These are phyloP conservation scores for Ophiostoma ulmi DNA, from an alignment of 2,329 filamentous ascomycete species.

Conservation along the genomic window DNA sequence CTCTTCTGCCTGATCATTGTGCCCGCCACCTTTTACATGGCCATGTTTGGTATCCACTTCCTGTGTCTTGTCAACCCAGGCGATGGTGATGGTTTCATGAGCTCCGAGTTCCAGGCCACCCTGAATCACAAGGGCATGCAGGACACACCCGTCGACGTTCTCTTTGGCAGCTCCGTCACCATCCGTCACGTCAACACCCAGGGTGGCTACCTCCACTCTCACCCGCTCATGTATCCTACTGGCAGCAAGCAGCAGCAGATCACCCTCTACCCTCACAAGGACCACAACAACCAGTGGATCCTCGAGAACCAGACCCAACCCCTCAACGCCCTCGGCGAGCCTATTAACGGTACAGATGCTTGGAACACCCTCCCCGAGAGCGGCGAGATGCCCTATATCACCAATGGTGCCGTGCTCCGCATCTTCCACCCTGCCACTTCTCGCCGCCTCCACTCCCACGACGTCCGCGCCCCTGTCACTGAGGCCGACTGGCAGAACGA, in stretches of 20 bases:
- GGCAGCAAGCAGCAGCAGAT: conserved; percentile 99
- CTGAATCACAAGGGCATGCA: conserved; percentile 96
- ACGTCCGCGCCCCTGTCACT: conserved; percentile 78
- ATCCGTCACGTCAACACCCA: conserved; percentile 96
- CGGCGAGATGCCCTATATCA: conserved; percentile 53
- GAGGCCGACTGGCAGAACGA: conserved; percentile 94
- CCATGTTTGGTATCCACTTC: conserved; percentile 97
- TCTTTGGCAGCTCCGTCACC: conserved; percentile 77
- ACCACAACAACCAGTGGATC: conserved; percentile 94
- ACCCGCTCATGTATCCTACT: conserved; percentile 93
- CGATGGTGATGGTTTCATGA: conserved; percentile 99
- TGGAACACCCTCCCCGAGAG: conserved; percentile 69
- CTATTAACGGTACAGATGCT: conserved; percentile 72
- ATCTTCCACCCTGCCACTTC: conserved; percentile 80
- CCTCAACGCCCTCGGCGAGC: conserved; percentile 65
- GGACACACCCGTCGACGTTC: conserved; percentile 86
- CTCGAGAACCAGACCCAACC: conserved; percentile 96
- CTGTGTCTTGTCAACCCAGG: conserved; percentile 87
- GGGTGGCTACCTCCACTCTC: conserved; percentile 94
- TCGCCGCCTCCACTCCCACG: conserved; percentile 91
- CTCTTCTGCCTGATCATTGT: conserved; percentile 88
- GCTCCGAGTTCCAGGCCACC: conserved; percentile 96
- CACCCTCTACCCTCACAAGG: conserved; percentile 97
- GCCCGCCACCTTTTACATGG: conserved; percentile 84
- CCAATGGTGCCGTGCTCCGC: conserved; percentile 73